Conservation (phyloP, 78 protist species). For the Dictyostelium citrinum region DNA sequence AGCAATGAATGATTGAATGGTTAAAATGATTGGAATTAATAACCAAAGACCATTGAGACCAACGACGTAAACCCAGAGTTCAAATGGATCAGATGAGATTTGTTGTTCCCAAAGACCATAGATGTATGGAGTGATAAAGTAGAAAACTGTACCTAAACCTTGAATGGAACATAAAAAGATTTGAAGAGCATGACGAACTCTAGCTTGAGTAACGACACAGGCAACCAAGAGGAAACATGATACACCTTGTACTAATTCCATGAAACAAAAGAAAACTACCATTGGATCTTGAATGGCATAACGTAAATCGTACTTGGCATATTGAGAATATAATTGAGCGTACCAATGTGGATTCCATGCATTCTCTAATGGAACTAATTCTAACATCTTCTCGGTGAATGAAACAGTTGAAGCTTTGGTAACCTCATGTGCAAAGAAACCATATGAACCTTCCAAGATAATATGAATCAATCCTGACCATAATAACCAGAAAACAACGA, state of each 20-base stretch:
- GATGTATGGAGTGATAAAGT: slow-evolving; percentile 81
- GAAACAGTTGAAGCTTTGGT: slow-evolving; percentile 18
- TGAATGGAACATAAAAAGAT: slow-evolving; percentile 63
- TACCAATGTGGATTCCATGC: slow-evolving; percentile 56
- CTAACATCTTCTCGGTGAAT: slow-evolving; percentile 54
- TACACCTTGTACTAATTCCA: slow-evolving; percentile 69
- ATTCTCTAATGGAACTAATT: slow-evolving; percentile 25
- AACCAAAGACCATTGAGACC: slow-evolving; percentile 79
- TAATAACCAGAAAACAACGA: slow-evolving; percentile 50
- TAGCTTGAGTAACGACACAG: slow-evolving; percentile 12
- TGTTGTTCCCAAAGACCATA: slow-evolving; percentile 56
- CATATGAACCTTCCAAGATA: slow-evolving; percentile 64
- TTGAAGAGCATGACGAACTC: slow-evolving; percentile 69
- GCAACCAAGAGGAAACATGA: slow-evolving; percentile 45
- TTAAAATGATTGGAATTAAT: slow-evolving; percentile 59
- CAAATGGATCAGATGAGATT: slow-evolving; percentile 75
- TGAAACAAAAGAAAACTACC: slow-evolving; percentile 72
- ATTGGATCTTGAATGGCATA: slow-evolving; percentile 67
- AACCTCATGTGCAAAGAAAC: slow-evolving; percentile 71
- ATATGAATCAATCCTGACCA: slow-evolving; percentile 79
- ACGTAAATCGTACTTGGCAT: slow-evolving; percentile 51
- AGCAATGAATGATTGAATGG: slow-evolving; percentile 59
- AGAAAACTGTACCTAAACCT: slow-evolving; percentile 73
- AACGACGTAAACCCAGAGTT: slow-evolving; percentile 78
- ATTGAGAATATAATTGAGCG: slow-evolving; percentile 53